A percentile compares a stretch with the other conserved stretches of the same genome.
Evolutionary conservation across 2,329 filamentous ascomycete species (phyloP).

Genomic region (Ceratocystis colombiana): DNA sequence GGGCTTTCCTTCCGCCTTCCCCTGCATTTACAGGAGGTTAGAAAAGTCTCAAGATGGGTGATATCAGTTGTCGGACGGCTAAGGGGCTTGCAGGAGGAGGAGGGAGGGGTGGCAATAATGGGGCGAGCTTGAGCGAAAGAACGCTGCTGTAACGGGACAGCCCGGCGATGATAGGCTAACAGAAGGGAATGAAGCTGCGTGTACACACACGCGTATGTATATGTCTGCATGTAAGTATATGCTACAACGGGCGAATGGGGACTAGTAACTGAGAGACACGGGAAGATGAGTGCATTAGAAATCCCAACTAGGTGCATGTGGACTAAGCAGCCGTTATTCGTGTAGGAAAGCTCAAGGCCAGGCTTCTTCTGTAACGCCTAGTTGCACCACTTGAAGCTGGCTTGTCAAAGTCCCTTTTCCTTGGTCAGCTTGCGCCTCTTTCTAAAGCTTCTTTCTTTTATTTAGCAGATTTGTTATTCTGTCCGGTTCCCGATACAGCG

Average conservation of each 20-base stretch:
- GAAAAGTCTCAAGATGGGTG: conserved; percentile 8
- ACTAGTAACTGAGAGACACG: background rate
- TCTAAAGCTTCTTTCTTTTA: background rate
- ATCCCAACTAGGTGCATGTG: background rate
- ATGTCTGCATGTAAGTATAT: background rate
- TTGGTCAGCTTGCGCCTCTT: background rate
- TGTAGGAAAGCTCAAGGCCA: background rate
- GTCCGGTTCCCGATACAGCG: background rate
- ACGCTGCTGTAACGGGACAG: background rate
- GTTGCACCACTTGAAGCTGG: background rate
- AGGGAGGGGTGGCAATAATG: conserved; percentile 5
- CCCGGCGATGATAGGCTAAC: background rate
- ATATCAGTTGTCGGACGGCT: background rate
- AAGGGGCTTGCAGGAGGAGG: conserved; percentile 10
- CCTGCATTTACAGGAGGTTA: conserved; percentile 3
- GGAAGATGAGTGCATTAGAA: background rate
- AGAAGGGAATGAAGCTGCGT: background rate
- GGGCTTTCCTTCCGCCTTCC: background rate
- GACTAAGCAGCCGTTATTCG: background rate
- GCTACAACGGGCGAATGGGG: background rate
- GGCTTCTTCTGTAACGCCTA: background rate
- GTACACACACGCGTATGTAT: background rate
- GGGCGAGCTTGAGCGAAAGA: background rate
- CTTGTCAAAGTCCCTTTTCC: background rate
- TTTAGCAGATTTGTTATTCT: background rate